Percentiles rank a stretch among this genome's conserved stretches.
These are phyloP conservation scores for Penicillium cataractarum DNA, from an alignment of 495 filamentous ascomycete genomes.

Conservation along the genomic window DNA sequence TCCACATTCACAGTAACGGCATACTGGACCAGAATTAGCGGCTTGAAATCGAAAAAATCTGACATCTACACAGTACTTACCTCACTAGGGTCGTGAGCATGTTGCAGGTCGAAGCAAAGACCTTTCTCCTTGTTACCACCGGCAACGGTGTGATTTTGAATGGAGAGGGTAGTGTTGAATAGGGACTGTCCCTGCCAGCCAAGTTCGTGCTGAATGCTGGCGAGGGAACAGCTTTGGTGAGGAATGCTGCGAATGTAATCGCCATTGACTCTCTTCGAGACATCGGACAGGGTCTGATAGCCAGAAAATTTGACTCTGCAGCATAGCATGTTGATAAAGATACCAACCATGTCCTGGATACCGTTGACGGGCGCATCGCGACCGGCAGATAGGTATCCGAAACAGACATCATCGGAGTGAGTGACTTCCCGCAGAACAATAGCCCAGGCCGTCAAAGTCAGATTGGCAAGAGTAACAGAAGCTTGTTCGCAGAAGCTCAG, in stretches of 20 bases:
- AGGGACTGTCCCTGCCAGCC: conserved; percentile 52
- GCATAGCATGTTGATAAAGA: conserved; percentile 61
- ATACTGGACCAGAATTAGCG: conserved; percentile 36
- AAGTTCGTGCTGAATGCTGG: conserved; percentile 58
- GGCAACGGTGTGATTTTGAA: conserved; percentile 48
- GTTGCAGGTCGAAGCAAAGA: conserved; percentile 43
- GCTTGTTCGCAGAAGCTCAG: conserved; percentile 50
- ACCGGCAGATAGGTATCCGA: conserved; percentile 57
- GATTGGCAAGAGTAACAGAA: conserved; percentile 54
- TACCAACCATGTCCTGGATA: conserved; percentile 56
- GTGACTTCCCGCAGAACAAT: conserved; percentile 57
- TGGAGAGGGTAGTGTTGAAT: conserved; percentile 63
- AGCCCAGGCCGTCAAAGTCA: conserved; percentile 60
- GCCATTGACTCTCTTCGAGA: conserved; percentile 50
- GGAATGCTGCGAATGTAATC: conserved; percentile 53
- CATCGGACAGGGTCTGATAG: conserved; percentile 38
- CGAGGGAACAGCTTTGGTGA: conserved; percentile 57
- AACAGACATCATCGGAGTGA: conserved; percentile 58
- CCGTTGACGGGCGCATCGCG: conserved; percentile 53
- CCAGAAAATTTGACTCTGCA: conserved; percentile 50
- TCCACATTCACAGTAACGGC: conserved; percentile 53
- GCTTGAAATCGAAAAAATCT: too few relatives aligned
- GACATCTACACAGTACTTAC: too few relatives aligned
- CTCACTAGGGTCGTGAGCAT: conserved; percentile 52
- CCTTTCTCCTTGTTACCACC: conserved; percentile 37